Percentiles rank a stretch among this genome's conserved stretches.
phyloP scores from a whole-genome alignment of 108 stramenopile species.

The Nitzschia sp. region DNA sequence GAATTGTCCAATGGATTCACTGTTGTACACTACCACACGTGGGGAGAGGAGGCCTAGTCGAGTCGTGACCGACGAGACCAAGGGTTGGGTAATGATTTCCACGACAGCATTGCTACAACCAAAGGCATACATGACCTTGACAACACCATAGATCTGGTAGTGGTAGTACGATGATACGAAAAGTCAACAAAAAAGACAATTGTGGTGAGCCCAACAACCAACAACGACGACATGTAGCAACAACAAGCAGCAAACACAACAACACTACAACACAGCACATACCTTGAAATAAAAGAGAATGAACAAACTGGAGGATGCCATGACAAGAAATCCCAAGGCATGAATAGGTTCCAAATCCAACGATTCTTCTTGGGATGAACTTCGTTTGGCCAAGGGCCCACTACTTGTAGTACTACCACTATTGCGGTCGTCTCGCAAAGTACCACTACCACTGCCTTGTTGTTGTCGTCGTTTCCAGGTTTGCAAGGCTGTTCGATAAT shows the following conservation, averaged over 20 bases:
- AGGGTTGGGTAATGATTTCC: slow-evolving; percentile 53
- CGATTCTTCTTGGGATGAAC: slow-evolving; percentile 41
- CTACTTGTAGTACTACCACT: slow-evolving; percentile 1
- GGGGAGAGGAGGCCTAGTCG: slow-evolving; percentile 1
- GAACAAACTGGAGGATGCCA: slow-evolving; percentile 73
- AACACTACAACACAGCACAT: slow-evolving; percentile 4
- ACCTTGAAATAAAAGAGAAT: slow-evolving; percentile 86
- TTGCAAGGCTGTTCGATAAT: slow-evolving; percentile 43
- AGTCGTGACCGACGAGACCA: slow-evolving; percentile 22
- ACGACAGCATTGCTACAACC: slow-evolving; percentile 60
- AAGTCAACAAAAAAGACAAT: not conserved
- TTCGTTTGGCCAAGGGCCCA: slow-evolving; percentile 19
- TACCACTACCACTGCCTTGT: not conserved
- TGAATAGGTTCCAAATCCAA: slow-evolving; percentile 79
- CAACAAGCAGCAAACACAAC: not conserved
- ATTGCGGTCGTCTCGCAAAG: not conserved
- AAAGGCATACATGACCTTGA: slow-evolving; percentile 80
- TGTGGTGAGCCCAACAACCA: not conserved
- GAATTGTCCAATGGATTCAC: slow-evolving; percentile 47
- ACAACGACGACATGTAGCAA: not conserved
- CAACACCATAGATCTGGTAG: slow-evolving; percentile 58
- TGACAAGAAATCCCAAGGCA: slow-evolving; percentile 76
- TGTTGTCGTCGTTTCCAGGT: slow-evolving; percentile 9
- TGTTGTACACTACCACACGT: slow-evolving; percentile 19
- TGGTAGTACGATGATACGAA: not conserved